Conservation (phyloP, 441 rosid genomes). For the Gossypium schwendimanii region DNA sequence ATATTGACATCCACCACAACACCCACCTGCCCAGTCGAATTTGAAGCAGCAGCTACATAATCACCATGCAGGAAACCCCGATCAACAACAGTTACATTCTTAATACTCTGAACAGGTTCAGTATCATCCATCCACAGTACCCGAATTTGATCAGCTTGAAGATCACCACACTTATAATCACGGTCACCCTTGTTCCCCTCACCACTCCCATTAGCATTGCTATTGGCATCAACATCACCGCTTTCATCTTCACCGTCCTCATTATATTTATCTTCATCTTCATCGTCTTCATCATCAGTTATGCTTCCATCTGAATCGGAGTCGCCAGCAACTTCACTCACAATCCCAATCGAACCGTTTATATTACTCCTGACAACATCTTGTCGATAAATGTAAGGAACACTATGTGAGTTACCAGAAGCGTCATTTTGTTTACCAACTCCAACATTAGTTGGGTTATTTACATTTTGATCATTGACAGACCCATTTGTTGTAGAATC, state of each 20-base stretch:
- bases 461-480: conserved; percentile 21
- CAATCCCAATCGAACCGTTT: conserved; percentile 63
- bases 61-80: conserved; percentile 93
- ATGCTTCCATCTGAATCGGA: conserved; percentile 71
- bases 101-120: conserved; percentile 58
- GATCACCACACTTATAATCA: conserved; percentile 43
- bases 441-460: conserved; percentile 20
- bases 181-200: conserved; percentile 25
- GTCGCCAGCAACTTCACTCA: conserved; percentile 84
- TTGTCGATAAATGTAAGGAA: conserved; percentile 57
- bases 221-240: conserved; percentile 28
- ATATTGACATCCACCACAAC: conserved; percentile 72
- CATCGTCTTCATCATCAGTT: conserved; percentile 57
- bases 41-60: conserved; percentile 69
- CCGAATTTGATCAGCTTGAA: conserved; percentile 73
- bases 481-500: conserved; percentile 20
- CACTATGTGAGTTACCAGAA: conserved; percentile 27
- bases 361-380: conserved; percentile 65
- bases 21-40: conserved; percentile 91
- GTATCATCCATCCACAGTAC: conserved; percentile 80
- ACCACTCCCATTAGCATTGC: conserved; percentile 23
- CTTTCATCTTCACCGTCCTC: conserved; percentile 33
- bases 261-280: conserved; percentile 38
- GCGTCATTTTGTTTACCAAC: conserved; percentile 24
- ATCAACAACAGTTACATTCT: conserved; percentile 58